Evolutionary conservation across 306 rosid species (phyloP), one percentile per base, ranked within the genome.

Genomic region (Echinosophora koreensis): DNA sequence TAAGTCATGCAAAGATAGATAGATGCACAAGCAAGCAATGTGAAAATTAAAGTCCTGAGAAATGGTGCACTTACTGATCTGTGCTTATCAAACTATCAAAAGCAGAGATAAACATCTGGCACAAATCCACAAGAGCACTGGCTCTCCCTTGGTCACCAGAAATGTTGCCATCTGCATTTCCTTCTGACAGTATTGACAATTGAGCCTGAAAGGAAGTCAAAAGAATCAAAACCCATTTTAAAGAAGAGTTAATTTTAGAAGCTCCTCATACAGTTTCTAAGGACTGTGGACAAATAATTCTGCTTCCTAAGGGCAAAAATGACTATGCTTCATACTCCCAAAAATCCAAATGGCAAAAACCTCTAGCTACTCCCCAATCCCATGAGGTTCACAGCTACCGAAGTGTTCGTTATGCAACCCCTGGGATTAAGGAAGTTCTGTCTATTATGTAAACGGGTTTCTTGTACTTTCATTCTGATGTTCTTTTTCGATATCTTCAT

Each of bases 171-270:
- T 55, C 76, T 22, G 69, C 39, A 30, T 51, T 66, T 61, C 81
- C 76, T 77, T 87, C 66, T 50, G 80, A 49, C 38, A 84, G 77
- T 42, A 88, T 76, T 17, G 78, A 86, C 87, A 91, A 55, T 44
- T 83, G 86, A 80, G 97, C 96, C 98, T 94, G 88, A 86, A 77
- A 81, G 16, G 35, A 55, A 73, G 57, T 42, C 1, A 74, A 64
- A 30, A 44, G 50, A 44, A 13, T 44, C 14, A 44, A 63, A 69
- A 11, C 5, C 39, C 66, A 47, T 47, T 87, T 42, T 6, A 72
- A 14, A 58, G 10, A 51, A 35, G 28, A 65, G 56, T 8, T 58
- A 74, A 30, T 30, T 9, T 18, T 55, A 46, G 51, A 64, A 77
- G 59, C 56, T 39, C 42, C 66, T 28, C 51, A 38, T 77, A 54